phyloP scores from a whole-genome alignment of 257 asterid species.

The Nicotiana otophora region DNA sequence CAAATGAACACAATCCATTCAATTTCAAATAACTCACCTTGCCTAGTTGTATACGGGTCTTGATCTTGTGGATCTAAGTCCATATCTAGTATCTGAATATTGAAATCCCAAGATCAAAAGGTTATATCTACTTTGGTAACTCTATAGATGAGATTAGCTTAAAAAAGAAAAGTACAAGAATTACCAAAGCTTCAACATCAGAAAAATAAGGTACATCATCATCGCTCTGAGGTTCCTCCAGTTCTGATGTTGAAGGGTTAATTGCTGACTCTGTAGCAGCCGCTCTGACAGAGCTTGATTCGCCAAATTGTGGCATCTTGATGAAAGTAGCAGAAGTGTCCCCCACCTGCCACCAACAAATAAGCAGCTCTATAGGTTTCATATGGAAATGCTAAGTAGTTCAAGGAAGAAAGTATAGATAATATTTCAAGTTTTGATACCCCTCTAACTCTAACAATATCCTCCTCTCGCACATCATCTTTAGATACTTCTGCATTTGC shows the following conservation, averaged over 20 bases:
- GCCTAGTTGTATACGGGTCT: conserved; percentile 36
- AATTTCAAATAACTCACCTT: conserved; percentile 42
- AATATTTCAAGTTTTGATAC: not conserved
- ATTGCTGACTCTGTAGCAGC: conserved; percentile 33
- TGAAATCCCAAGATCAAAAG: conserved; percentile 18
- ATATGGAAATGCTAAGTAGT: conserved; percentile 12
- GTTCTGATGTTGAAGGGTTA: conserved; percentile 48
- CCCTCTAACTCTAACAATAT: conserved; percentile 34
- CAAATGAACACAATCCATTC: conserved; percentile 11
- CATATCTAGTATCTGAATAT: conserved; percentile 83
- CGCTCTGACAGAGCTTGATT: conserved; percentile 33
- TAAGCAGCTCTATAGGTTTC: conserved; percentile 15
- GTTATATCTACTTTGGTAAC: not conserved
- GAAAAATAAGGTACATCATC: conserved; percentile 89
- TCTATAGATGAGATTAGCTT: conserved; percentile 8
- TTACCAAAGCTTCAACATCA: conserved; percentile 95
- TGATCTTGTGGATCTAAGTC: conserved; percentile 80
- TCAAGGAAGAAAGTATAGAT: conserved; percentile 13
- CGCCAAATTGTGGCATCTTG: conserved; percentile 32
- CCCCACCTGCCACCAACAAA: conserved; percentile 39
- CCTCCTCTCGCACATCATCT: conserved; percentile 35
- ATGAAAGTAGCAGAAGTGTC: conserved; percentile 29
- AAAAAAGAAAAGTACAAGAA: conserved; percentile 15
- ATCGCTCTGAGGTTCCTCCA: conserved; percentile 61
- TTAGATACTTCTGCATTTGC: conserved; percentile 27